Conservation (phyloP, 2,329 filamentous ascomycete species). For the Hymenoscyphus repandus region DNA sequence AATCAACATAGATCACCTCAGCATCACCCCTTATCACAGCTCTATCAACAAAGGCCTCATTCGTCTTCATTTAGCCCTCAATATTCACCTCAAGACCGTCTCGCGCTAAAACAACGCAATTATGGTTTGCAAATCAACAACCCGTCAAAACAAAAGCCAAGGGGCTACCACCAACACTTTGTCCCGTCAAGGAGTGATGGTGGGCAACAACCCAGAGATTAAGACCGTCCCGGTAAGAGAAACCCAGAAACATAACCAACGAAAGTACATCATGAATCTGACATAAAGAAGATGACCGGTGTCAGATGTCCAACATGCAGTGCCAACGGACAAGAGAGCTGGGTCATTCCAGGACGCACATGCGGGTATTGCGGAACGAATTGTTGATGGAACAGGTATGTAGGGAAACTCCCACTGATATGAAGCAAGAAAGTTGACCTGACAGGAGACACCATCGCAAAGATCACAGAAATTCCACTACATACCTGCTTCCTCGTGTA, state of each 20-base stretch:
- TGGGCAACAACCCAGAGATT: conserved; percentile 8
- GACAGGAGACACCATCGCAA: background rate
- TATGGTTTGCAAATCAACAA: conserved; percentile 14
- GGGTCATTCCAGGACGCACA: conserved; percentile 49
- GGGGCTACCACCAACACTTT: background rate
- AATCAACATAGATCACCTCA: too few species aligned
- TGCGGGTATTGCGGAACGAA: conserved; percentile 46
- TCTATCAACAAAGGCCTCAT: background rate
- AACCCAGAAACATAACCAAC: background rate
- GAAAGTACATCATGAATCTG: conserved; percentile 10
- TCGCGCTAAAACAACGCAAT: background rate
- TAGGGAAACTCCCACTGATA: background rate
- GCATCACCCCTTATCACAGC: too few species aligned
- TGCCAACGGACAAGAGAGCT: conserved; percentile 45
- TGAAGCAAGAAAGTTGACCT: conserved; percentile 5
- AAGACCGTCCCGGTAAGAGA: conserved; percentile 18
- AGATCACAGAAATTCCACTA: too few species aligned
- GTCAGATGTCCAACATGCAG: conserved; percentile 49
- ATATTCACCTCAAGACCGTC: background rate
- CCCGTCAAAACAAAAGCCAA: background rate
- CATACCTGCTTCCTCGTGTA: too few species aligned
- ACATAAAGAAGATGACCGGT: conserved; percentile 40
- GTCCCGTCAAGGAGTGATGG: conserved; percentile 6
- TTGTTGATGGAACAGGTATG: conserved; percentile 18
- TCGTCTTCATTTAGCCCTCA: background rate